phyloP scores from a whole-genome alignment of 345 rosid species.

The Ailanthus altissimus region DNA sequence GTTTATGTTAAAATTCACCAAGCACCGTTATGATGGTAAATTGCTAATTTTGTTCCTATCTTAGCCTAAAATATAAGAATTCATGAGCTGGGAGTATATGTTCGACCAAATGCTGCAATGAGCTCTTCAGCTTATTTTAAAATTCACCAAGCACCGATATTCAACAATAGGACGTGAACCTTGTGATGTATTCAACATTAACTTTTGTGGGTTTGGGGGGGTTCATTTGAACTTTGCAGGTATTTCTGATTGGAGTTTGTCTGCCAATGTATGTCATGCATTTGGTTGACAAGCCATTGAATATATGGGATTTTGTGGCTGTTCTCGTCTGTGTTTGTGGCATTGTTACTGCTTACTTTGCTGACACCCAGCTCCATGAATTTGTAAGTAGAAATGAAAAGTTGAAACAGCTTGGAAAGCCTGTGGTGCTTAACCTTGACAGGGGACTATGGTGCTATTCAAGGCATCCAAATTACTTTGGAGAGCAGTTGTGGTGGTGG shows the following conservation, averaged over 20 bases:
- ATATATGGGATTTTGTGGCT: conserved; percentile 66
- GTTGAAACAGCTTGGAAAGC: conserved; percentile 75
- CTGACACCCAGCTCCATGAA: conserved; percentile 83
- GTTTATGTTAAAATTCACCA: neutral
- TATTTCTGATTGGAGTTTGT: conserved; percentile 76
- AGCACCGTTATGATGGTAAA: neutral
- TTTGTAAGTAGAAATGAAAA: conserved; percentile 65
- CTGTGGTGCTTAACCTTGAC: conserved; percentile 66
- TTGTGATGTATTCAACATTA: neutral
- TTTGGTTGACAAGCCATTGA: conserved; percentile 60
- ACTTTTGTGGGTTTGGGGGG: neutral
- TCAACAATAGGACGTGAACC: neutral
- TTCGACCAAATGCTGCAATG: conserved; percentile 47
- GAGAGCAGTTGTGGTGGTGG: conserved; percentile 99
- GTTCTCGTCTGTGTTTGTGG: conserved; percentile 60
- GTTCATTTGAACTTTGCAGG: conserved; percentile 43
- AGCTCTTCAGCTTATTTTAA: conserved; percentile 8
- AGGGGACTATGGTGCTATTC: conserved; percentile 80
- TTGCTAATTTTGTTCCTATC: neutral
- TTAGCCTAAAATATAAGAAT: neutral
- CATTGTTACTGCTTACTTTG: conserved; percentile 64
- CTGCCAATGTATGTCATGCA: conserved; percentile 72
- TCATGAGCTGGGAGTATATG: conserved; percentile 11
- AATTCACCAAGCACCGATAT: neutral
- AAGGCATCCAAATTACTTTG: conserved; percentile 94